A percentile compares a stretch with the other conserved stretches of the same genome.
Evolutionary conservation across 208 protist species (phyloP).

Genomic region (Leishmania aethiopica): DNA sequence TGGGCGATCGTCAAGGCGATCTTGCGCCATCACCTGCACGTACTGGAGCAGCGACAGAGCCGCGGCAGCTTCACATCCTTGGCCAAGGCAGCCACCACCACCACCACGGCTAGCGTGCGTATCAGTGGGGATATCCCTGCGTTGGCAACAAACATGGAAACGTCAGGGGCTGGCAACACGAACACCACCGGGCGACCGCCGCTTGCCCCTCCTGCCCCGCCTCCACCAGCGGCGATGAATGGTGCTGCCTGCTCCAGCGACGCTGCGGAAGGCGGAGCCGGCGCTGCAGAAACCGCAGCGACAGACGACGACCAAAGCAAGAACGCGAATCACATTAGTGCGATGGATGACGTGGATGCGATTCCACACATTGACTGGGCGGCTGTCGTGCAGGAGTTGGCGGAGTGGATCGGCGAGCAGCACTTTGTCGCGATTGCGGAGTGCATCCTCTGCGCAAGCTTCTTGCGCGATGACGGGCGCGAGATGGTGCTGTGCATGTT

Average conservation of each 20-base stretch:
- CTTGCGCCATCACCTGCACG: slow-evolving; percentile 51
- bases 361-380: slow-evolving; percentile 59
- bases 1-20: slow-evolving; percentile 71
- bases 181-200: slow-evolving; percentile 15
- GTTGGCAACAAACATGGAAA: slow-evolving; percentile 9
- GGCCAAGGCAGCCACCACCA: neutral
- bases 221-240: slow-evolving; percentile 7
- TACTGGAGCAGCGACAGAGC: slow-evolving; percentile 16
- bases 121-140: neutral
- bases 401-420: slow-evolving; percentile 39
- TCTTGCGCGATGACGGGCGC: slow-evolving; percentile 74
- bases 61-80: neutral
- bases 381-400: slow-evolving; percentile 62
- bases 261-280: neutral
- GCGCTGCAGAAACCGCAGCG: neutral
- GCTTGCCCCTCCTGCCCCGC: slow-evolving; percentile 14
- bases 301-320: neutral
- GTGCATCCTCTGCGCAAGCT: slow-evolving; percentile 67
- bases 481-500: slow-evolving; percentile 84
- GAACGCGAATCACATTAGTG: neutral
- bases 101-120: neutral
- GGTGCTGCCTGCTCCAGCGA: neutral
- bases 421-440: slow-evolving; percentile 37
- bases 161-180: neutral
- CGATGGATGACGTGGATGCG: neutral